These are phyloP conservation scores for Eutrema yunnanense DNA, from an alignment of 345 rosid species.

Conservation along the genomic window DNA sequence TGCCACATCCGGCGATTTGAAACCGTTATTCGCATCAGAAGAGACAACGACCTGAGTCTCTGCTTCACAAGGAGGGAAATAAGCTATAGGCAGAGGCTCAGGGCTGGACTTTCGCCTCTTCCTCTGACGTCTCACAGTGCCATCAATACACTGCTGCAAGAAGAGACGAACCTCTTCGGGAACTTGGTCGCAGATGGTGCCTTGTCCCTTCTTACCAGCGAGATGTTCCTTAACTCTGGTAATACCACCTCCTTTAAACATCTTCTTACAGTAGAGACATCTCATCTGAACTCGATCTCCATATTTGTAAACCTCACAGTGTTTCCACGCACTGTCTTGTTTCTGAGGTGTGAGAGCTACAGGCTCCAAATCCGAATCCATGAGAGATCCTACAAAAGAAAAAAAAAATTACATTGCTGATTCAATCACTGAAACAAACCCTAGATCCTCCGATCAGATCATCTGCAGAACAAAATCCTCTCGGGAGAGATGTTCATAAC, in stretches of 20 bases:
- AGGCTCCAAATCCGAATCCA: slow-evolving; percentile 45
- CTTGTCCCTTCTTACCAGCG: slow-evolving; percentile 87
- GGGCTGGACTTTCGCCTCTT: slow-evolving; percentile 53
- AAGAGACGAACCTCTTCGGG: slow-evolving; percentile 52
- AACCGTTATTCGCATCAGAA: slow-evolving; percentile 34
- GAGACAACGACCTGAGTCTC: slow-evolving; percentile 27
- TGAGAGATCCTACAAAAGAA: background rate
- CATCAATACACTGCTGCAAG: slow-evolving; percentile 71
- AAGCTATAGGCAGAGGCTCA: slow-evolving; percentile 42
- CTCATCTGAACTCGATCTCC: slow-evolving; percentile 70
- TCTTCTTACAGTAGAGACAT: slow-evolving; percentile 68
- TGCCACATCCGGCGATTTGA: slow-evolving; percentile 12
- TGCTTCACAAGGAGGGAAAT: slow-evolving; percentile 34
- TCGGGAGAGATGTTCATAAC: background rate
- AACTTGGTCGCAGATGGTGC: slow-evolving; percentile 62
- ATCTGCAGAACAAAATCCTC: background rate
- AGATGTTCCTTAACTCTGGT: slow-evolving; percentile 94
- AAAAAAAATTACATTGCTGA: background rate
- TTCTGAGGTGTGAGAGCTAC: slow-evolving; percentile 68
- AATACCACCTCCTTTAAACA: slow-evolving; percentile 95
- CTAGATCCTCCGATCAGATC: slow-evolving; percentile 8
- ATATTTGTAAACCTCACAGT: slow-evolving; percentile 71
- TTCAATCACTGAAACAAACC: background rate
- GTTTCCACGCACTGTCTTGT: slow-evolving; percentile 96
- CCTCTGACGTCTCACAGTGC: slow-evolving; percentile 57